A percentile compares a stretch with the other conserved stretches of the same genome.
Evolutionary conservation across 148 eudicot genomes (phyloP).

Genomic region (Arctostaphylos glauca): DNA sequence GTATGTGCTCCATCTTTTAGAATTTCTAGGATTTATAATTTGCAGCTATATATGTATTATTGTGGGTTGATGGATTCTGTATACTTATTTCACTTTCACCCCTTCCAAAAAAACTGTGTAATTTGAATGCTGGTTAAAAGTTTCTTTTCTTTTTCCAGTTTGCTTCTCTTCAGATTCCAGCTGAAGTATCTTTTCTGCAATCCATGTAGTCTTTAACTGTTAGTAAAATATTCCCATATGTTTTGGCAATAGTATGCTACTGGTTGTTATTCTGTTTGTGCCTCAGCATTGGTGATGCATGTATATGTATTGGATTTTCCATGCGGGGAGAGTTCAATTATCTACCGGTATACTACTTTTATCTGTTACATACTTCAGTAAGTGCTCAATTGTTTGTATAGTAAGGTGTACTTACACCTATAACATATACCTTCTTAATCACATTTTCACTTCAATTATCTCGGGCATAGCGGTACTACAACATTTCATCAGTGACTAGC

Average conservation of each 20-base stretch:
- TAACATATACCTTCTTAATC: no score
- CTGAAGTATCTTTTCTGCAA: background rate
- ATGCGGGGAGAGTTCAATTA: background rate
- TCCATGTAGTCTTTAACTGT: background rate
- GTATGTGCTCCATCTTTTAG: conserved; percentile 36
- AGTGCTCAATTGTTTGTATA: no score
- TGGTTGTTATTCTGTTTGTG: background rate
- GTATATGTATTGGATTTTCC: background rate
- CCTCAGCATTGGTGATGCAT: background rate
- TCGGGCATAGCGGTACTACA: background rate
- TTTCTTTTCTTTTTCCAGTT: no score
- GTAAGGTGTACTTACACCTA: no score
- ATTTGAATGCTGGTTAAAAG: background rate
- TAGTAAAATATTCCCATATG: background rate
- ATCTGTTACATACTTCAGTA: background rate
- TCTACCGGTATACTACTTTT: background rate
- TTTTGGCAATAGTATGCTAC: background rate
- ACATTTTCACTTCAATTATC: no score
- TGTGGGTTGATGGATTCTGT: background rate
- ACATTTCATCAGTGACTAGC: background rate
- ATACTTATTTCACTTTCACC: background rate
- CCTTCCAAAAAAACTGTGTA: background rate
- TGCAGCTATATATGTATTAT: background rate
- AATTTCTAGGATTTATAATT: background rate
- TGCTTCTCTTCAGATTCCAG: background rate